phyloP scores from a whole-genome alignment of 192 early-diverging fungal genomes.

The Geranomyces variabilis region DNA sequence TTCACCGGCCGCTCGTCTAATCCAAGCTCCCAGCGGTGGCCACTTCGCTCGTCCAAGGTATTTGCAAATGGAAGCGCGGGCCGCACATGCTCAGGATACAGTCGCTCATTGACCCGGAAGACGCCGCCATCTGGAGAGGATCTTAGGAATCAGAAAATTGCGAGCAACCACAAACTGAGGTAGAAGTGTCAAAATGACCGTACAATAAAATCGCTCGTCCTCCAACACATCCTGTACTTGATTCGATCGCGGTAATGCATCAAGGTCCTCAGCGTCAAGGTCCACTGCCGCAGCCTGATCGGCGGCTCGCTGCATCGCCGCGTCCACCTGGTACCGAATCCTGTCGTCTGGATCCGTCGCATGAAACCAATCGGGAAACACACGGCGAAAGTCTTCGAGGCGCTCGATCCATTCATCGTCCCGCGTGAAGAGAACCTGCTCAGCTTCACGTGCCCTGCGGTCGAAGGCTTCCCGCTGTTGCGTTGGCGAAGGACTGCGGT shows the following conservation, averaged over 20 bases:
- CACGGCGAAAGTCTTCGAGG: not conserved
- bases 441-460: not conserved
- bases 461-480: not conserved
- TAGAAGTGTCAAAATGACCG: too few relatives aligned
- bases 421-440: not conserved
- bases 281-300: not conserved
- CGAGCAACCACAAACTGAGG: not conserved
- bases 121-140: slow-evolving; percentile 6
- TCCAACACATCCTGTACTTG: not conserved
- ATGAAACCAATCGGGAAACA: slow-evolving; percentile 4
- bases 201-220: slow-evolving; percentile 7
- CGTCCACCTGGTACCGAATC: not conserved
- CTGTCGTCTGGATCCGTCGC: not conserved
- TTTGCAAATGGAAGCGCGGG: not conserved
- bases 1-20: slow-evolving; percentile 10
- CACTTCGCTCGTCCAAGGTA: not conserved
- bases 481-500: not conserved
- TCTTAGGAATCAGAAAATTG: not conserved
- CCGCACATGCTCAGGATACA: not conserved
- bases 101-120: slow-evolving; percentile 4
- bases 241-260: not conserved
- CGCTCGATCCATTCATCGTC: slow-evolving; percentile 6
- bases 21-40: slow-evolving; percentile 6
- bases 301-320: not conserved
- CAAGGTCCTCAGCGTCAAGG: not conserved